Evolutionary conservation across 2,329 filamentous ascomycete genomes (phyloP), one percentile per base, ranked within the genome.

Genomic region (Corynespora cassiicola): DNA sequence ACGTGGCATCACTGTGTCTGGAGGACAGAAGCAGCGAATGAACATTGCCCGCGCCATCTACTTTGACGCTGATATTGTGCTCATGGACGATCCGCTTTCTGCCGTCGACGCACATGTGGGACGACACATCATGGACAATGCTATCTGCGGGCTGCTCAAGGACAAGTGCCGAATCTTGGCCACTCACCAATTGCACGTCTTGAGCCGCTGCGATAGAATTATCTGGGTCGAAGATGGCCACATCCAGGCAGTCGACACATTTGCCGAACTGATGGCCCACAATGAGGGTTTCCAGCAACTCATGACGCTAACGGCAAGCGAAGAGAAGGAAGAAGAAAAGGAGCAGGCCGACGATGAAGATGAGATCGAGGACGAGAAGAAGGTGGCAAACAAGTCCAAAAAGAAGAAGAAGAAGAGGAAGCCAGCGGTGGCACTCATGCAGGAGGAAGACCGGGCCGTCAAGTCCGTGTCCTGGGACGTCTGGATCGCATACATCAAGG

Each of bases 141-240:
- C 92, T 25, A 96, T 99, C 36, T 84, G 90, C 41, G 92, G 92
- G 6, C 76, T 97, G 7, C 76, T 97, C 36, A 88, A 87, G 56
- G 81, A 92, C 69, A 96, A 96, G 69, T 94, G 90, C 60, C 81
- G 94, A 14, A 86, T 97, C 21, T 76, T 99, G 20, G 94, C 92
- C 1, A 99, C 94, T 0, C 94, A 99, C 68, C 92, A 97, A 66
- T 81, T 97, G 10, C 94, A 95, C 75, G 91, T 97, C 5, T 79
- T 97, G 5, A 90, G 81, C 61, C 85, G 90, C 21, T 96, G 90
- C 56, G 92, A 97, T 63, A 81, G 92, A 21, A 92, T 97, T 50
- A 84, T 97, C 31, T 91, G 90, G 83, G 91, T 99, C 82, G 88
- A 96, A 39, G 83, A 85, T 11, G 94, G 94, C 28, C 82, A 78